Base-by-base conservation (phyloP, 768 basidiomycete genomes). In the Rhodosporidiobolus sp. region DNA sequence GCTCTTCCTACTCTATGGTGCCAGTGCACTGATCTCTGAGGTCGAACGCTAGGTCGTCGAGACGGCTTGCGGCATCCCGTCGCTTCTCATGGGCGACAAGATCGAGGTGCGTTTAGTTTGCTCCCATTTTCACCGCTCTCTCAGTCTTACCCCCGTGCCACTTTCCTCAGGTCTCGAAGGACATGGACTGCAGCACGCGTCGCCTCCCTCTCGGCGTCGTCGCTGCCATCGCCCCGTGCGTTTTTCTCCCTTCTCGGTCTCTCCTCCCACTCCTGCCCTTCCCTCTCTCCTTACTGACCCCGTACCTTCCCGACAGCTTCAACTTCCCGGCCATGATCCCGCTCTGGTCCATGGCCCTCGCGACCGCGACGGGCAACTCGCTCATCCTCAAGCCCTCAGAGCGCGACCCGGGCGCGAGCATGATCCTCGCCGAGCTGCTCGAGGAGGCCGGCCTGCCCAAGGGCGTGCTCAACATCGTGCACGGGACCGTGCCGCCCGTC, bases 371-470 rank as follows among this genome's bases (percentile, higher is more conserved):
- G 0, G 95, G 95, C 45, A 99, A 99, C 78, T 93, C 95, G 0
- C 85, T 99, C 53, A 86, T 99, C 70, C 84, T 99, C 72, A 99
- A 99, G 79, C 95, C 95, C 28, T 94, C 91, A 3, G 95, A 99
- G 80, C 88, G 95, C 34, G 94, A 96, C 80, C 95, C 95, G 22
- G 95, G 95, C 59, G 95, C 96, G 22, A 89, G 93, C 11, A 94
- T 96, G 90, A 95, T 99, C 66, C 93, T 99, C 72, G 93, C 94
- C 45, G 95, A 99, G 82, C 85, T 97, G 7, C 93, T 91, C 79
- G 87, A 91, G 81, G 87, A 87, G 65, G 93, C 95, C 67, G 91
- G 80, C 32, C 70, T 82, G 35, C 81, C 80, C 22, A 80, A 87
- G 34, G 94, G 94, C 73, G 93, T 97, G 43, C 83, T 99, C 67